A percentile compares a stretch with the other conserved stretches of the same genome.
These are phyloP conservation scores for Lathyrus aphaca DNA, from an alignment of 306 rosid species.

Conservation along the genomic window DNA sequence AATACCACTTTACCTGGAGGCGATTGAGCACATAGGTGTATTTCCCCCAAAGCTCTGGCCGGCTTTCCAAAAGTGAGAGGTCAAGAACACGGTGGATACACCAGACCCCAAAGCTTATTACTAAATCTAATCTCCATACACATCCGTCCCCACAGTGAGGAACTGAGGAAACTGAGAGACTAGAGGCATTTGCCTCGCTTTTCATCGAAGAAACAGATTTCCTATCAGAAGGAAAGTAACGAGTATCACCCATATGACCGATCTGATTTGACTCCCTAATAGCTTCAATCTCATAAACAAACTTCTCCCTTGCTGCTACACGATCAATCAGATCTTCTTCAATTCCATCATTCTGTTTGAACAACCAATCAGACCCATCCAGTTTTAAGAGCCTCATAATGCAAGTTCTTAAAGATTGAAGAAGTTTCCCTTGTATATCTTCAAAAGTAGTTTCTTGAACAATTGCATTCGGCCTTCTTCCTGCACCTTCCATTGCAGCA, in stretches of 20 bases:
- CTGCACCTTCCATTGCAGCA: conserved; percentile 52
- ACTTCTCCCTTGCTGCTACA: conserved; percentile 91
- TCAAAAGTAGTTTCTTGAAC: conserved; percentile 54
- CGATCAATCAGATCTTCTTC: conserved; percentile 89
- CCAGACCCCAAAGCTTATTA: conserved; percentile 97
- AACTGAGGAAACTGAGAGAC: conserved; percentile 58
- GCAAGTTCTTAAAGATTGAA: conserved; percentile 78
- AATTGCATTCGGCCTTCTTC: conserved; percentile 46
- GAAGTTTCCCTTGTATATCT: conserved; percentile 73
- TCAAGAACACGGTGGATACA: conserved; percentile 94
- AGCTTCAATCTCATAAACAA: conserved; percentile 75
- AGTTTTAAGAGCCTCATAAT: conserved; percentile 77
- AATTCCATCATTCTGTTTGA: conserved; percentile 81
- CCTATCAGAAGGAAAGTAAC: conserved; percentile 58
- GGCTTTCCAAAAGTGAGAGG: conserved; percentile 91
- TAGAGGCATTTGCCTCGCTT: conserved; percentile 37
- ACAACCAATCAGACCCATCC: conserved; percentile 96
- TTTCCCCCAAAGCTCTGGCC: conserved; percentile 99
- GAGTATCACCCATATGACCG: conserved; percentile 54
- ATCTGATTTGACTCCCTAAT: conserved; percentile 58
- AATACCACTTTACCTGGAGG: conserved; percentile 73
- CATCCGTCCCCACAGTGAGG: conserved; percentile 95
- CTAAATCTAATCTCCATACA: conserved; percentile 77
- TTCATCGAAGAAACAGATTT: conserved; percentile 46
- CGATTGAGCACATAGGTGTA: conserved; percentile 93